phyloP scores from a whole-genome alignment of 768 basidiomycete genomes.

The Tephrocybe rancida region DNA sequence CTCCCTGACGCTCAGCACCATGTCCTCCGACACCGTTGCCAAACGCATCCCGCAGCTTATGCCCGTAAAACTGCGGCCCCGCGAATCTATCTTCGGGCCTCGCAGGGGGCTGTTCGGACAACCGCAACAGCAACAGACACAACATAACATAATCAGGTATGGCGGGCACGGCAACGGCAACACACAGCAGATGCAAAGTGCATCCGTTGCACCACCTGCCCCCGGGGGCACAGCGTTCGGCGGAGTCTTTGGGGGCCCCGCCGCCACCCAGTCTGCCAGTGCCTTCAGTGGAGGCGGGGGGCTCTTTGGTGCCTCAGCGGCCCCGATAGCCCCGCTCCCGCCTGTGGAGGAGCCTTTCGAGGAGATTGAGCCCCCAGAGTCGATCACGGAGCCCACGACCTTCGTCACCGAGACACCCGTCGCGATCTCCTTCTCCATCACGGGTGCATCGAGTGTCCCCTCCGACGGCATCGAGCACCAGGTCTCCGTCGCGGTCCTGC shows the following conservation, averaged over 20 bases:
- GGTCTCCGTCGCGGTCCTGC: slow-evolving; percentile 51
- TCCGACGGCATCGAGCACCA: slow-evolving; percentile 58
- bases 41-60: slow-evolving; percentile 36
- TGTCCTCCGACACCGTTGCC: slow-evolving; percentile 33
- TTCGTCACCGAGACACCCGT: slow-evolving; percentile 56
- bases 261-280: too few species aligned
- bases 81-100: not conserved
- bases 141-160: too few species aligned
- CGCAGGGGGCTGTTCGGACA: slow-evolving; percentile 6
- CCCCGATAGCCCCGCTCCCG: not conserved
- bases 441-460: slow-evolving; percentile 51
- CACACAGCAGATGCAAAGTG: too few species aligned
- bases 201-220: too few species aligned
- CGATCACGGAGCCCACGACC: slow-evolving; percentile 37
- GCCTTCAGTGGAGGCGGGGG: not conserved
- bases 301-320: not conserved
- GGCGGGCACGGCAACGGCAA: too few species aligned
- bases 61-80: slow-evolving; percentile 30
- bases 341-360: slow-evolving; percentile 27
- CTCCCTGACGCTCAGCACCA: slow-evolving; percentile 54
- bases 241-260: too few species aligned
- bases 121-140: slow-evolving; percentile 16
- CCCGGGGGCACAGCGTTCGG: too few species aligned
- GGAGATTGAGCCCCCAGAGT: slow-evolving; percentile 26
- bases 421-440: slow-evolving; percentile 52